A percentile compares a stretch with the other conserved stretches of the same genome.
Conservation (phyloP, 768 basidiomycete genomes). For the Infundibulicybe gibba region DNA sequence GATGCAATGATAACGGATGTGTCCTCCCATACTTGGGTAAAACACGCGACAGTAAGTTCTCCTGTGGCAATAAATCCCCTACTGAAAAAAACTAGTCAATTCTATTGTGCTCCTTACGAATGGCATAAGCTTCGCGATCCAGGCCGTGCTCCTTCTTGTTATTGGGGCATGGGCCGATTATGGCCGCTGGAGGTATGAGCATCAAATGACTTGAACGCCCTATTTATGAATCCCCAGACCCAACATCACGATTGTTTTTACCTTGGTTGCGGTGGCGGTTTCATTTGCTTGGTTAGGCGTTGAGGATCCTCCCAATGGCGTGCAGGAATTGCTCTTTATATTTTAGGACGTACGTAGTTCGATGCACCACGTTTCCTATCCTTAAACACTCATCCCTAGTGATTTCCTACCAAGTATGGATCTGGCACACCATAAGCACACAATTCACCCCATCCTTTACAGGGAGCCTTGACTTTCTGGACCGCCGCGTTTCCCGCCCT, state of each 20-base stretch:
- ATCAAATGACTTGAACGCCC: not conserved
- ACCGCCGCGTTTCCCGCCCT: constrained; percentile 80
- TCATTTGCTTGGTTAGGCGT: constrained; percentile 81
- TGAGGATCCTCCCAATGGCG: constrained; percentile 59
- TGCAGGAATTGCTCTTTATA: constrained; percentile 56
- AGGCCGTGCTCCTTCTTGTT: constrained; percentile 59
- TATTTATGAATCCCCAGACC: constrained; percentile 38
- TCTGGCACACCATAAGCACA: not conserved
- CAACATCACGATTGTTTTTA: constrained; percentile 76
- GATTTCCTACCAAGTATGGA: constrained; percentile 63
- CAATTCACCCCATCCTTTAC: not conserved
- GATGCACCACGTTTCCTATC: not conserved
- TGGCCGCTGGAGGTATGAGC: constrained; percentile 64
- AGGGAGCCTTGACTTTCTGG: constrained; percentile 78
- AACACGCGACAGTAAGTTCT: constrained; percentile 52
- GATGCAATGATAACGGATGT: constrained; percentile 53
- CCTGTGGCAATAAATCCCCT: not conserved
- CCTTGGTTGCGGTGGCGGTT: constrained; percentile 58
- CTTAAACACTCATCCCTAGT: constrained; percentile 30
- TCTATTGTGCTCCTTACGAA: constrained; percentile 78
- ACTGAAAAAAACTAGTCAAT: constrained; percentile 46
- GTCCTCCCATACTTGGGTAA: constrained; percentile 64
- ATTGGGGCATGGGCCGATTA: constrained; percentile 84
- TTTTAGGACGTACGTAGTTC: constrained; percentile 51
- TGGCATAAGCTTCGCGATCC: constrained; percentile 75